Conservation (phyloP, 805 yeast species). For the Pichia membranifaciens region DNA sequence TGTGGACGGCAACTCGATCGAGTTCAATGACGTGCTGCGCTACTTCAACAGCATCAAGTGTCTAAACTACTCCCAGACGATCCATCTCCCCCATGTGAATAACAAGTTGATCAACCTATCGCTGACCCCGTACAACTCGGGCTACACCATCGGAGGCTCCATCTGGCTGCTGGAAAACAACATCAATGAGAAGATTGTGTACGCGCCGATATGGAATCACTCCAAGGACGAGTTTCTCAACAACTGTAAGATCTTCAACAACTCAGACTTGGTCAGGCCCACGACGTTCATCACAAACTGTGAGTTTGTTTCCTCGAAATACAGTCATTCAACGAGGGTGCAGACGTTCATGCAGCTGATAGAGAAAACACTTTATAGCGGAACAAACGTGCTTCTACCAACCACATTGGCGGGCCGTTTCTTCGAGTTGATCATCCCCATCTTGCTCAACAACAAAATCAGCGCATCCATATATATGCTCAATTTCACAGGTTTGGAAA, state of each 20-base stretch:
- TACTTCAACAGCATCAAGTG: slow-evolving; percentile 66
- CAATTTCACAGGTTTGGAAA: slow-evolving; percentile 75
- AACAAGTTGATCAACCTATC: slow-evolving; percentile 58
- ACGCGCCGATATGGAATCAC: slow-evolving; percentile 94
- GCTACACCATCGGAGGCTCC: slow-evolving; percentile 91
- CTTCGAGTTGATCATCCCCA: slow-evolving; percentile 74
- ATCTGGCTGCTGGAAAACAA: slow-evolving; percentile 68
- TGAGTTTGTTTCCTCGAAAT: slow-evolving; percentile 51
- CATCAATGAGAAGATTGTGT: slow-evolving; percentile 72
- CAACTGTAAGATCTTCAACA: slow-evolving; percentile 48
- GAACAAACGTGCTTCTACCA: slow-evolving; percentile 81
- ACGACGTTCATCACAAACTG: slow-evolving; percentile 76
- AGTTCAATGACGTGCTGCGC: slow-evolving; percentile 68
- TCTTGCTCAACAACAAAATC: slow-evolving; percentile 23
- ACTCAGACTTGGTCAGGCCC: slow-evolving; percentile 66
- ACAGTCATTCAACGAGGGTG: slow-evolving; percentile 57
- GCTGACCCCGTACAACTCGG: slow-evolving; percentile 82
- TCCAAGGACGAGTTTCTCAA: slow-evolving; percentile 80
- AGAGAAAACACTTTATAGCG: slow-evolving; percentile 59
- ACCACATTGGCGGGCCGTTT: slow-evolving; percentile 76
- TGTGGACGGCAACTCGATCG: slow-evolving; percentile 47
- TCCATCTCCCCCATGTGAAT: slow-evolving; percentile 29
- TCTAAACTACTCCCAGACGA: slow-evolving; percentile 75
- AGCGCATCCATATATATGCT: slow-evolving; percentile 38
- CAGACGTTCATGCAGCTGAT: slow-evolving; percentile 59